These are phyloP conservation scores for Cymbidium sinense DNA, from an alignment of 106 monocot genomes.

Conservation along the genomic window DNA sequence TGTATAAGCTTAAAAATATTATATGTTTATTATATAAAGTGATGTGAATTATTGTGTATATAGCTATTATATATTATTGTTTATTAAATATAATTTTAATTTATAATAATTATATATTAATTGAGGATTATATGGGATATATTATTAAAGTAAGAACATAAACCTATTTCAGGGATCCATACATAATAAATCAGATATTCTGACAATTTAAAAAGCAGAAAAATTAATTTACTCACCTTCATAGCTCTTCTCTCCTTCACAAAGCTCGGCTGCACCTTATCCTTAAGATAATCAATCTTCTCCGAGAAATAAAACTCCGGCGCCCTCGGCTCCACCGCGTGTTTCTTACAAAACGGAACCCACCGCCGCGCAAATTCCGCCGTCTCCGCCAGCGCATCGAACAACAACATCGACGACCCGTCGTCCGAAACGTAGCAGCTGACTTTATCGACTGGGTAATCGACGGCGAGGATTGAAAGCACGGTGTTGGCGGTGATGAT, in stretches of 20 bases:
- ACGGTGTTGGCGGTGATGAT: slow-evolving; percentile 97
- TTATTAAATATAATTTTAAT: no score
- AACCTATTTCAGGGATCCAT: no score
- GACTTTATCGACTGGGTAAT: slow-evolving; percentile 82
- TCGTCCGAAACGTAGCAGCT: slow-evolving; percentile 96
- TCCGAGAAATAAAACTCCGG: slow-evolving; percentile 95
- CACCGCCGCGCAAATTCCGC: slow-evolving; percentile 86
- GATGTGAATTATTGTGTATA: no score
- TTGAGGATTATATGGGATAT: no score
- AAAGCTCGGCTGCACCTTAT: slow-evolving; percentile 89
- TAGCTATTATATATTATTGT: no score
- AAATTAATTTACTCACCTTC: slow-evolving; percentile 37
- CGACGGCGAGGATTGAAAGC: slow-evolving; percentile 77
- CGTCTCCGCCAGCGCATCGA: slow-evolving; percentile 81
- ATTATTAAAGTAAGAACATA: no score
- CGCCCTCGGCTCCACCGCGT: slow-evolving; percentile 68
- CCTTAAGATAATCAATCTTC: slow-evolving; percentile 94
- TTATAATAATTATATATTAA: no score
- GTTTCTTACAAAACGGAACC: slow-evolving; percentile 95
- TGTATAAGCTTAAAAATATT: no score
- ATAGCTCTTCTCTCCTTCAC: slow-evolving; percentile 92
- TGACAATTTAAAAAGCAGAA: no score
- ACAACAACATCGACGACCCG: slow-evolving; percentile 86
- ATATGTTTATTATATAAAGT: no score
- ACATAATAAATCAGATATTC: no score